Base-by-base conservation (phyloP, 1,284 basidiomycete species). In the Naganishia liquefaciens region DNA sequence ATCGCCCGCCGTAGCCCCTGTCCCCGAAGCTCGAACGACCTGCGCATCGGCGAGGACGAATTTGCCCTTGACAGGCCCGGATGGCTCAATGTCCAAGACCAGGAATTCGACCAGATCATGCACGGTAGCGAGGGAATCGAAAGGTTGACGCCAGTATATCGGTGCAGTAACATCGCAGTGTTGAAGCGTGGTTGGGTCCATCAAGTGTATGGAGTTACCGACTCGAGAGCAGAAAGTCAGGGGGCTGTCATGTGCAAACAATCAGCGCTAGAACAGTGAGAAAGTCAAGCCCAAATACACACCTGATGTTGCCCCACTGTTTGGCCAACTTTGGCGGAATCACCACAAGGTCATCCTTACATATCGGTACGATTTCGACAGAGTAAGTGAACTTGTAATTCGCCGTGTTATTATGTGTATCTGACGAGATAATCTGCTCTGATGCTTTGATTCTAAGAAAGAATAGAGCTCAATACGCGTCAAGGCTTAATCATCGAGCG, bases 301-400 rank as follows among this genome's bases (percentile, higher is more conserved):
- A 80, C 80, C 79, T 86, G 76, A 99, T 95, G 81, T 94, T 96
- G 73, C 88, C 87, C 68, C 96, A 82, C 37, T 85, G 81, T 27
- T 88, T 87, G 0, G 95, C 93, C 70, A 89, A 86, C 74, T 90
- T 90, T 23, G 81, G 80, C 3, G 94, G 92, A 44, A 99, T 82
- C 76, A 90, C 93, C 40, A 98, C 89, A 44, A 99, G 85, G 77
- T 99, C 95, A 77, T 99, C 95, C 79, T 98, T 98, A 82, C 95
- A 99, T 68, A 99, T 86, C 0, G 95, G 93, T 6, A 90, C 87
- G 72, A 99, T 96, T 80, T 99, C 95, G 71, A 98, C 91, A 21
- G 93, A 96, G 83, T 94, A 99, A 4, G 93, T 94, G 79, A 92
- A 95, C 80, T 97, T 99, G 84, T 92, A 97, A 80, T 93, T 98